phyloP scores from a whole-genome alignment of 164 flowering plant genomes.

The Amborella trichopoda region DNA sequence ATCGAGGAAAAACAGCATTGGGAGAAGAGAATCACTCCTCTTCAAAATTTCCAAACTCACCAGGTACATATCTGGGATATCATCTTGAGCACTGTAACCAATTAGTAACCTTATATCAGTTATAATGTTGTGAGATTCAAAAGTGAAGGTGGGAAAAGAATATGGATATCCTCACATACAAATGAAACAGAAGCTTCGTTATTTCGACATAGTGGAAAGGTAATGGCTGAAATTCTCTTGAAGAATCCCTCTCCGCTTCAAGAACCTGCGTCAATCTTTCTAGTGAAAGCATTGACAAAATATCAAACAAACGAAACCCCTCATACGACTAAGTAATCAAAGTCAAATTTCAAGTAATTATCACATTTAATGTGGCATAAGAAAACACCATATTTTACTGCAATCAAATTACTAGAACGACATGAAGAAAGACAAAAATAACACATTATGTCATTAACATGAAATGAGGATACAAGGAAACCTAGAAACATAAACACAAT shows the following conservation, averaged over 20 bases:
- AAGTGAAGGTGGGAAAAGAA: slow-evolving; percentile 1
- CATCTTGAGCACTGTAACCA: slow-evolving; percentile 62
- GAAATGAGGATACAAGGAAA: too few species aligned
- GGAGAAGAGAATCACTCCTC: background rate
- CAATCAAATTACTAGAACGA: too few species aligned
- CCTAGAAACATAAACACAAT: too few species aligned
- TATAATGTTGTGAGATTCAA: slow-evolving; percentile 1
- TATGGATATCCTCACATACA: slow-evolving; percentile 28
- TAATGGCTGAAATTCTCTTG: slow-evolving; percentile 54
- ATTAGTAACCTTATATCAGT: slow-evolving; percentile 6
- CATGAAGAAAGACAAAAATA: too few species aligned
- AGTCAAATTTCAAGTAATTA: too few species aligned
- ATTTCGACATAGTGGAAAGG: slow-evolving; percentile 94
- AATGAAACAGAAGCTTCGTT: slow-evolving; percentile 76
- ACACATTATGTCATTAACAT: too few species aligned
- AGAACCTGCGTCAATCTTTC: slow-evolving; percentile 59
- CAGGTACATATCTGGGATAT: slow-evolving; percentile 81
- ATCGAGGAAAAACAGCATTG: background rate
- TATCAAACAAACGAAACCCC: too few species aligned
- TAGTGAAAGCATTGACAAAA: slow-evolving; percentile 16
- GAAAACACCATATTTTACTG: too few species aligned
- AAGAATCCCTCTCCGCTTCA: slow-evolving; percentile 84
- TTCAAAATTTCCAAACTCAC: slow-evolving; percentile 26
- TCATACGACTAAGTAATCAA: too few species aligned
- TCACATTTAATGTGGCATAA: too few species aligned